These are phyloP conservation scores for Rhodotorula mucilaginosa DNA, from an alignment of 1,284 basidiomycete genomes.

Conservation along the genomic window DNA sequence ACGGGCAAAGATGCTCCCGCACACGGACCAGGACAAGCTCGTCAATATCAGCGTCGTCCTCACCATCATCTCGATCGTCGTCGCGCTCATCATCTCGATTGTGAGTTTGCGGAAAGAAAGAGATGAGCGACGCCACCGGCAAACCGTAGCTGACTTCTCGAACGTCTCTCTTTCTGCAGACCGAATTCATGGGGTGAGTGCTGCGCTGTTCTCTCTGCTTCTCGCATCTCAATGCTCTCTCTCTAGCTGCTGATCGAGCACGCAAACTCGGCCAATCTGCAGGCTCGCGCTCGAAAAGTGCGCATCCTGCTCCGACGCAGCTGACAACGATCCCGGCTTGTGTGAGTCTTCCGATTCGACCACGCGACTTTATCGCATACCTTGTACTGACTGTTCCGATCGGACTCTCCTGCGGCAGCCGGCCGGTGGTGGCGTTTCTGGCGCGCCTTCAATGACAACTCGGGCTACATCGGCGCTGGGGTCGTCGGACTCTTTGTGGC, in stretches of 20 bases:
- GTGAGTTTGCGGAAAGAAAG: not conserved
- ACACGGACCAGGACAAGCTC: constrained; percentile 34
- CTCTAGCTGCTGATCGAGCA: not conserved
- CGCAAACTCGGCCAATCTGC: not conserved
- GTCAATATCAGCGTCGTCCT: constrained; percentile 45
- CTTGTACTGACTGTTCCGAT: not conserved
- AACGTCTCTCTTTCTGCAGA: constrained; percentile 22
- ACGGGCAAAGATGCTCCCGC: constrained; percentile 9
- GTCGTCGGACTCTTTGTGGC: constrained; percentile 48
- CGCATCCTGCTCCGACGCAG: constrained; percentile 45
- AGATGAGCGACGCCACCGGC: not conserved
- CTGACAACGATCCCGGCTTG: constrained; percentile 45
- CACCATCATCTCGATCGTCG: constrained; percentile 48
- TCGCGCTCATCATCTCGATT: constrained; percentile 32
- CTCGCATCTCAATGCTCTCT: too few species aligned
- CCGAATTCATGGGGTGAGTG: constrained; percentile 48
- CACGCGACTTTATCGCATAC: too few species aligned
- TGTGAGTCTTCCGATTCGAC: too few species aligned
- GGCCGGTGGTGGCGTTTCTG: constrained; percentile 52
- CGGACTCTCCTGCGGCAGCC: constrained; percentile 22
- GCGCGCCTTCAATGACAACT: constrained; percentile 47
- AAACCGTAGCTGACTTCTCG: not conserved
- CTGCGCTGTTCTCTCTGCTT: too few species aligned
- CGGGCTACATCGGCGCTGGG: constrained; percentile 48
- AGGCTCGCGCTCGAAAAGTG: constrained; percentile 47